Percentiles rank a stretch among this genome's conserved stretches.
Conservation (phyloP, 2,329 filamentous ascomycete species). For the Neodidymelliopsis sp. region DNA sequence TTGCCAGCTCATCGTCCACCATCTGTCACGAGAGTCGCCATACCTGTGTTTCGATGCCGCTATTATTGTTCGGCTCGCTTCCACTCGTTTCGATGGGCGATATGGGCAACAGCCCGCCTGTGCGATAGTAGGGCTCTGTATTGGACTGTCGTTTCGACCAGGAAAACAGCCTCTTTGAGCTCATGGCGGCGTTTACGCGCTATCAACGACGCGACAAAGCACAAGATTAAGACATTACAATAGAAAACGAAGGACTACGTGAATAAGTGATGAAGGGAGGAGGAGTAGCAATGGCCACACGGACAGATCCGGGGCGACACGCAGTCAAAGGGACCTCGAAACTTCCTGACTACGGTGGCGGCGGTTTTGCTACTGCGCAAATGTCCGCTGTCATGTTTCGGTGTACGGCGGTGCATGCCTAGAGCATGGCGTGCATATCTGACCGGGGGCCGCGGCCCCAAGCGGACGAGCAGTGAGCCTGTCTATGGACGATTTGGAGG, state of each 20-base stretch:
- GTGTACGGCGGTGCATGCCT: slow-evolving; percentile 10
- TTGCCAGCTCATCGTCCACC: slow-evolving; percentile 40
- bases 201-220: not conserved
- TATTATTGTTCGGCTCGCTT: slow-evolving; percentile 15
- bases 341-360: slow-evolving; percentile 13
- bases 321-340: slow-evolving; percentile 14
- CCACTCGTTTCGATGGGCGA: slow-evolving; percentile 28
- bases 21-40: slow-evolving; percentile 6
- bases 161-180: slow-evolving; percentile 53
- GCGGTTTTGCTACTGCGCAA: slow-evolving; percentile 15
- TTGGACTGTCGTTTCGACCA: slow-evolving; percentile 53
- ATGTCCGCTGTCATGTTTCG: slow-evolving; percentile 24
- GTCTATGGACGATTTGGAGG: no score
- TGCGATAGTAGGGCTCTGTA: slow-evolving; percentile 46
- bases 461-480: slow-evolving; percentile 12
- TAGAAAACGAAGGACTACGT: not conserved
- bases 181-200: slow-evolving; percentile 37
- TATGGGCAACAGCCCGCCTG: slow-evolving; percentile 51
- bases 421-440: slow-evolving; percentile 13
- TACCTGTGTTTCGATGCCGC: slow-evolving; percentile 41
- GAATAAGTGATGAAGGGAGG: not conserved
- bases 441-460: slow-evolving; percentile 1
- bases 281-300: not conserved
- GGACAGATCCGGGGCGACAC: slow-evolving; percentile 1
- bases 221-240: slow-evolving; percentile 16